Base-by-base conservation (phyloP, 768 basidiomycete genomes). In the Fomitopsis pulvina region DNA sequence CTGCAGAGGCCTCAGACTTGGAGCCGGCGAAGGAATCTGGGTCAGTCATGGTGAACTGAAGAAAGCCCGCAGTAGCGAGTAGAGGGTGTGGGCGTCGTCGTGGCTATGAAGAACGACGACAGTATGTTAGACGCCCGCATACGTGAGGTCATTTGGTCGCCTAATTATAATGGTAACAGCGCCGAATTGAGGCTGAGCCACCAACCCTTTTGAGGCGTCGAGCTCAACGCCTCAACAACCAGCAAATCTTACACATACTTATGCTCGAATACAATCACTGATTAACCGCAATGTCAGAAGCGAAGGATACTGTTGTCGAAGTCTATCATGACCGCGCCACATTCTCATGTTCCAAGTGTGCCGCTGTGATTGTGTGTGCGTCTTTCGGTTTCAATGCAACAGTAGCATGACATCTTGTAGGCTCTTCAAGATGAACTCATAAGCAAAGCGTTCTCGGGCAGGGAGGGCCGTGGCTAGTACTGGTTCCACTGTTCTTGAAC, bases 351-450 rank as follows among this genome's bases (percentile, higher is more conserved):
- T 66, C 77, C 16, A 77, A 77, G 45, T 91, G 88, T 59, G 75
- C 84, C 42, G 81, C 82, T 16, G 77, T 81, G 14, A 78, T 91
- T 45, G 87, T 87, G 47, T 47, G 84, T 68, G 29, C 10, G 12
- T 41, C 41, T 39, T 22, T 26, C 26, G 40, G 45, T 16, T 8
- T 32, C 30, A 32, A 16, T 7, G 30, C 8, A 7, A 32, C 8
- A 32, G 8, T 32, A 32, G 30, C 34, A 7, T 16, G 25, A 27
- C 21, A 30, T 22, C 25, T 24, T 34, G 9, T 51, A 90, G 87
- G 78, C 83, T 20, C 71, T 92, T 14, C 87, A 91, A 63, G 89
- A 92, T 55, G 88, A 91, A 57, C 66, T 90, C 20, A 87, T 92
- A 52, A 88, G 85, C 70, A 92, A 91, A 61, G 71, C 86, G 0